These are phyloP conservation scores for Russula griseocarnosa DNA, from an alignment of 768 basidiomycete genomes.

Conservation along the genomic window DNA sequence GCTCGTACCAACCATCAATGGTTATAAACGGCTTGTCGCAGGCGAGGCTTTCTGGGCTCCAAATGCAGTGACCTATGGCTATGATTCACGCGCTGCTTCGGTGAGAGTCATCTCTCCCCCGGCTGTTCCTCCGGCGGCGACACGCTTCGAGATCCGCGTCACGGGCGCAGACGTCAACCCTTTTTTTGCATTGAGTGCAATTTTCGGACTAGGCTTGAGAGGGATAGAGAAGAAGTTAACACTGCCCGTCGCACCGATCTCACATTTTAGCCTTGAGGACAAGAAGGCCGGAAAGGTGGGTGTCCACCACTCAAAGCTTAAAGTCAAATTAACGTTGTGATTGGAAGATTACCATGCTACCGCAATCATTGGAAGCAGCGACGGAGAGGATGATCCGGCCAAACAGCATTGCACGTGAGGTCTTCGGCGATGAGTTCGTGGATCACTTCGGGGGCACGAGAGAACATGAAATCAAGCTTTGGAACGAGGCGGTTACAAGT, in stretches of 20 bases:
- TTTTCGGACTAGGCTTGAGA: constrained; percentile 81
- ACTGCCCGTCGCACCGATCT: constrained; percentile 69
- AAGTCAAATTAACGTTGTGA: not conserved
- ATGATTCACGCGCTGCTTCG: constrained; percentile 90
- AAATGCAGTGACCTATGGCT: constrained; percentile 89
- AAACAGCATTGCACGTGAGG: constrained; percentile 78
- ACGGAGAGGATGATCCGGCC: constrained; percentile 74
- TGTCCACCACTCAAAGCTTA: not conserved
- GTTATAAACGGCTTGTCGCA: constrained; percentile 93
- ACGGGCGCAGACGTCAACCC: constrained; percentile 98
- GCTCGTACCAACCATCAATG: constrained; percentile 89
- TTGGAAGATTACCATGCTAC: constrained; percentile 64
- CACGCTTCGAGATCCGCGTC: constrained; percentile 88
- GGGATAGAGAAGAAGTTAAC: constrained; percentile 77
- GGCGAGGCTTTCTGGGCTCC: constrained; percentile 95
- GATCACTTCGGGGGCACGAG: constrained; percentile 96
- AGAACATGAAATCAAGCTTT: constrained; percentile 80
- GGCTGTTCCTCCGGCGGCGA: constrained; percentile 72
- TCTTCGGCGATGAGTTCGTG: constrained; percentile 86
- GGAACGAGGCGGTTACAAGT: constrained; percentile 86
- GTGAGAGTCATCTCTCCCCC: constrained; percentile 92
- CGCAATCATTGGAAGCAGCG: constrained; percentile 74
- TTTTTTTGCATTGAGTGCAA: constrained; percentile 81
- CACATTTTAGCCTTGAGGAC: constrained; percentile 52
- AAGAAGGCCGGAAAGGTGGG: constrained; percentile 53